A percentile compares a stretch with the other conserved stretches of the same genome.
phyloP scores from a whole-genome alignment of 176 grass and related monocot genomes.

The Carex scoparia region DNA sequence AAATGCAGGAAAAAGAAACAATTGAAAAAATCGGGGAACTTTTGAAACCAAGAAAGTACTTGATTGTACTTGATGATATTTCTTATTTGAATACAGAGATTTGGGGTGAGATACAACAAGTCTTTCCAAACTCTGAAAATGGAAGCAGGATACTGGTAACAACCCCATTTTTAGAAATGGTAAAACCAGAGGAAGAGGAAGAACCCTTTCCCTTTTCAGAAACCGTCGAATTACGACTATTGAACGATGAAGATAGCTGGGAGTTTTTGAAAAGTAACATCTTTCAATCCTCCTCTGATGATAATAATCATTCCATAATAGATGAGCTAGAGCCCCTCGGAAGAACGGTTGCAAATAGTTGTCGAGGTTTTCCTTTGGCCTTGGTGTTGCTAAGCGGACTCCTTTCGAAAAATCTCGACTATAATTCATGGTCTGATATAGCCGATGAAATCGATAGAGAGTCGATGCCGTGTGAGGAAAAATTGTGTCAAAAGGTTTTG shows the following conservation, averaged over 20 bases:
- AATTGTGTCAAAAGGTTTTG: neutral
- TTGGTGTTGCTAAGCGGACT: conserved; percentile 17
- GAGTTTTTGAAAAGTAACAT: conserved; percentile 8
- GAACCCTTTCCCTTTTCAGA: neutral
- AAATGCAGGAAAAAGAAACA: conserved; percentile 26
- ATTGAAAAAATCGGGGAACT: neutral
- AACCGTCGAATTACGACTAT: neutral
- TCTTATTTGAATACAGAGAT: neutral
- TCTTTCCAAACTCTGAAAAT: conserved; percentile 15
- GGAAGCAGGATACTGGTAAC: conserved; percentile 20
- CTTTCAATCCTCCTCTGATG: neutral
- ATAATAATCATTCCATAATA: neutral
- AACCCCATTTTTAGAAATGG: conserved; percentile 6
- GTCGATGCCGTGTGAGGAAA: neutral
- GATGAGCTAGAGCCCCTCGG: conserved; percentile 2
- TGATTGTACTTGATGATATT: conserved; percentile 10
- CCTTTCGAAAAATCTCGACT: conserved; percentile 2
- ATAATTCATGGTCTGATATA: conserved; percentile 19
- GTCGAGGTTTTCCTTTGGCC: conserved; percentile 15
- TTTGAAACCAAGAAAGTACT: conserved; percentile 14
- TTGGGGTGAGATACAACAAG: neutral
- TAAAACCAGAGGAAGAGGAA: conserved; percentile 18
- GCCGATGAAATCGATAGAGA: neutral
- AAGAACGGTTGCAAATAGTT: neutral
- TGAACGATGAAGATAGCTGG: conserved; percentile 14